Evolutionary conservation across 2,329 filamentous ascomycete genomes (phyloP).

Genomic region (Ophiosphaerella narmari): DNA sequence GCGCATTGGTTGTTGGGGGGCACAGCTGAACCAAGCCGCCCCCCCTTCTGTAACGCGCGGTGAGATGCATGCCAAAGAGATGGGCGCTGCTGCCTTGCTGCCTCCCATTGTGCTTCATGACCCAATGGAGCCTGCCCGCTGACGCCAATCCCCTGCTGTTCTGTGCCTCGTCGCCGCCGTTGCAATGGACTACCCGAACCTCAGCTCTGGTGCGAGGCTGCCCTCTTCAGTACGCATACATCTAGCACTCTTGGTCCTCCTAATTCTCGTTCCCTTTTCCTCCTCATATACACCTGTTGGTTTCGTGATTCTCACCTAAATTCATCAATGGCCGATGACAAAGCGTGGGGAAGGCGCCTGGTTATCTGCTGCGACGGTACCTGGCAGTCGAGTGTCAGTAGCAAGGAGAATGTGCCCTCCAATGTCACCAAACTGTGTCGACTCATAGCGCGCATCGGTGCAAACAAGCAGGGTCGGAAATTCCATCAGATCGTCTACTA

Average conservation of each 20-base stretch:
- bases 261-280: not conserved
- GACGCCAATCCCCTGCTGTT: constrained; percentile 8
- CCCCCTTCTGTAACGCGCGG: constrained; percentile 4
- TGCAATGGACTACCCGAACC: not conserved
- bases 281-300: not conserved
- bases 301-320: not conserved
- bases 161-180: constrained; percentile 3
- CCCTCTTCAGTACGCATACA: not conserved
- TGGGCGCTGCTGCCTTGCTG: not conserved
- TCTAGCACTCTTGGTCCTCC: not conserved
- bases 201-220: constrained; percentile 6
- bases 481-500: constrained; percentile 46
- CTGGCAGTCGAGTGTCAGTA: constrained; percentile 41
- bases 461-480: constrained; percentile 28
- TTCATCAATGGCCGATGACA: constrained; percentile 11
- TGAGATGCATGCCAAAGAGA: constrained; percentile 3
- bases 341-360: constrained; percentile 39
- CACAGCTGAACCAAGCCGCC: constrained; percentile 4
- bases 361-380: constrained; percentile 46
- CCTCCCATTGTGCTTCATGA: constrained; percentile 1
- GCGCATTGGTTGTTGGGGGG: constrained; percentile 7
- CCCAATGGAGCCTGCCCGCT: not conserved
- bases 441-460: constrained; percentile 36
- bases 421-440: constrained; percentile 45
- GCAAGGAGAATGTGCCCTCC: constrained; percentile 39